Base-by-base conservation (phyloP, 257 asterid genomes). In the Rubia yunnanensis region DNA sequence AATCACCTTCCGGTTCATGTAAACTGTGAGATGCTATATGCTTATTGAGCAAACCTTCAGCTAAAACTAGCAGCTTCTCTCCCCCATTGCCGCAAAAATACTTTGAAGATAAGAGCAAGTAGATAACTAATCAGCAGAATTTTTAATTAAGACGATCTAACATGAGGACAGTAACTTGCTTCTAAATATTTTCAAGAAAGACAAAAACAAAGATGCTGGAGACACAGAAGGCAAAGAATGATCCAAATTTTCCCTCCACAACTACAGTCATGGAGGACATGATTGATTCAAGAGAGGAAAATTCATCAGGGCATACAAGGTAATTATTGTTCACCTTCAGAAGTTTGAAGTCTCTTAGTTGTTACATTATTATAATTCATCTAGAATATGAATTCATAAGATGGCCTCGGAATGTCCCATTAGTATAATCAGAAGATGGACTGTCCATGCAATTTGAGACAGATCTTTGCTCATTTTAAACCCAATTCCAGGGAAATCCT, bases 41-140 rank as follows among this genome's bases (percentile, higher is more conserved):
- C 85, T 88, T 94, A 91, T 88, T 94, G 76, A 94, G 94, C 77
- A 90, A 74, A 61, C 92, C 98, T 84, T 94, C 98, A 77, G 99
- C 98, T 65, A 94, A 79, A 65, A 59, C 86, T 66, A 88, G 82
- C 62, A 90, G 86, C 79, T 90, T 90, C 66, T 80, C 86, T 62
- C 84, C 95, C 62, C 95, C 95, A 75, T 81, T 83, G 74, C 95
- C 92, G 52, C 92, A 90, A 69, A 76, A 83, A 73, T 90, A 98
- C 98, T 94, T 74, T 63, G 28, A 26, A 64, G 70, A 70, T 70
- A 65, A 78, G 74, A 78, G 62, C 13, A 59, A 72, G 73, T 49
- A 70, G 53, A 58, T 60, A 72, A 73, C 66, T 68, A 74, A 64
- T 46, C 27, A 77, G 63, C 60, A 52, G 54, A 49, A 64, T 28